Evolutionary conservation across 805 yeast species (phyloP).

Genomic region (Kluyveromyces lactis): DNA sequence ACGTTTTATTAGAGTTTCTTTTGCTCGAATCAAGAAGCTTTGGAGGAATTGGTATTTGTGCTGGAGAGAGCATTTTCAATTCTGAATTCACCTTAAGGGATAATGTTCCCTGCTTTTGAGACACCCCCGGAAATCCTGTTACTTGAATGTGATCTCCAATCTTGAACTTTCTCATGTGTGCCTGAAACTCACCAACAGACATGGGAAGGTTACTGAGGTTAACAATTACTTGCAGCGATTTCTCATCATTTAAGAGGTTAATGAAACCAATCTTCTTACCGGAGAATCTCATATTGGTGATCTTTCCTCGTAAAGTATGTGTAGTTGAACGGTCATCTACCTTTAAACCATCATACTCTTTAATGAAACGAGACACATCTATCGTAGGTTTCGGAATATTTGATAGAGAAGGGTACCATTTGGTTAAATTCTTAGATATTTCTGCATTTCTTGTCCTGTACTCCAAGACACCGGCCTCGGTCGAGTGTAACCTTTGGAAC

Average conservation of each 20-base stretch:
- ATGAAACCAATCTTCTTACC: conserved; percentile 29
- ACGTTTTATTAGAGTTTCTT: conserved; percentile 58
- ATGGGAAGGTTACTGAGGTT: conserved; percentile 13
- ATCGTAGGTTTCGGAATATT: conserved; percentile 7
- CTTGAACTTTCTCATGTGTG: conserved; percentile 31
- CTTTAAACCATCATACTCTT: conserved; percentile 5
- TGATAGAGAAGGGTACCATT: conserved; percentile 24
- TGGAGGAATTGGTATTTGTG: conserved; percentile 65
- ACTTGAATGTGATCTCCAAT: conserved; percentile 68
- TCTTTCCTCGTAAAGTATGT: conserved; percentile 18
- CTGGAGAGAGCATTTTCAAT: conserved; percentile 52
- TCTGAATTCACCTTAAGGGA: conserved; percentile 53
- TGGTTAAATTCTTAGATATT: conserved; percentile 9
- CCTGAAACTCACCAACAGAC: conserved; percentile 6
- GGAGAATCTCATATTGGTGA: conserved; percentile 22
- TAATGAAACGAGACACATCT: conserved; percentile 10
- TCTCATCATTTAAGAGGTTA: conserved; percentile 13
- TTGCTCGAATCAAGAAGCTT: conserved; percentile 45
- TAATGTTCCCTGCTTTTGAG: conserved; percentile 64
- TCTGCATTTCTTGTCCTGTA: conserved; percentile 14
- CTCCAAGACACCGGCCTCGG: conserved; percentile 18
- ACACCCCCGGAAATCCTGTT: conserved; percentile 63
- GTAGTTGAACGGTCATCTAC: conserved; percentile 4
- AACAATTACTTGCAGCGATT: conserved; percentile 19
- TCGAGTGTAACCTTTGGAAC: neutral